Base-by-base conservation (phyloP, 192 early-diverging fungal genomes). In the Backusella westeae region DNA sequence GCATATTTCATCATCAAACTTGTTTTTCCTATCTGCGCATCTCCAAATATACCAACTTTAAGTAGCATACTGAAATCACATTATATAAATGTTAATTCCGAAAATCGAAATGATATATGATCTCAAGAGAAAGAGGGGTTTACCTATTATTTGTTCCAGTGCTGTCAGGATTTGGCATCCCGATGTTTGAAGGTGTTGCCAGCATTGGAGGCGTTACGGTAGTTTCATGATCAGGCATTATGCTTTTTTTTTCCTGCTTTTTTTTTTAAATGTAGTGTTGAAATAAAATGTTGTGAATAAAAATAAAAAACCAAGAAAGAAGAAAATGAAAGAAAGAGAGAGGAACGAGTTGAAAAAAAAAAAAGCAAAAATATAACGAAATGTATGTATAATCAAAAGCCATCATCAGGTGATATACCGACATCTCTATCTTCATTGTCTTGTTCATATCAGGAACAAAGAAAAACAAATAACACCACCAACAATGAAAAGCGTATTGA, bases 1-100 rank as follows among this genome's bases (percentile, higher is more conserved):
- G 96, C 96, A 81, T 98, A 98, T 82, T 97, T 97, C 63, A 98
- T 95, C 97, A 98, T 98, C 78, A 98, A 80, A 73, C 90, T 93
- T 15, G 97, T 98, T 77, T 98, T 98, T 63, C 97, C 97, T 38
- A 97, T 98, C 85, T 98, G 96, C 29, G 91, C 91, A 75, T 98
- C 97, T 29, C 97, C 97, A 32, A 98, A 93, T 91, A 98, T 96
- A 15, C 96, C 96, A 53, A 97, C 94, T 81, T 98, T 98, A 41
- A 98, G 82, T 21, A 97, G 90, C 49, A 97, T 93, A 78, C 77
- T 79, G 38, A 6, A 12, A 56, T 56, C 23, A 23, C 21, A 56
- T n/a, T 23, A 53, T n/a, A 53, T 23, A 56, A 56, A 67, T 34
- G 26, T 67, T 67, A 34, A 67, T 49, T 19, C 46, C 17, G 46